Percentiles rank a stretch among this genome's conserved stretches.
Conservation (phyloP, 164 flowering plant genomes). For the Vitis amurensis region DNA sequence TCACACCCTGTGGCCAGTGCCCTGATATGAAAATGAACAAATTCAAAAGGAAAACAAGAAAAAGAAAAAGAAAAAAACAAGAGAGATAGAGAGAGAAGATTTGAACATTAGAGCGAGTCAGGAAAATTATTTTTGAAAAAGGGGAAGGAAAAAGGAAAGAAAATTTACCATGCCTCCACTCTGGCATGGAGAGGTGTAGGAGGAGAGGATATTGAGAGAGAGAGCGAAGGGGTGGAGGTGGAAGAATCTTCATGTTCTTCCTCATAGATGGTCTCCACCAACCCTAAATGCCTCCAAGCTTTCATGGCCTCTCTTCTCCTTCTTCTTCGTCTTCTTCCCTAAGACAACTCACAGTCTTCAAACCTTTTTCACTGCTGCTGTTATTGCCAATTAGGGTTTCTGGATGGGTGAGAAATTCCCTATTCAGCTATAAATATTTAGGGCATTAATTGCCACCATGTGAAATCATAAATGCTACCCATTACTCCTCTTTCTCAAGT, state of each 20-base stretch:
- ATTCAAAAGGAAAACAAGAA: too few relatives aligned
- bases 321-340: not conserved
- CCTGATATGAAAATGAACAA: slow-evolving; percentile 30
- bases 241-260: slow-evolving; percentile 49
- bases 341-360: not conserved
- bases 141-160: not conserved
- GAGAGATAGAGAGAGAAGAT: not conserved
- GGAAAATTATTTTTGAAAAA: too few relatives aligned
- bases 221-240: slow-evolving; percentile 26
- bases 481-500: not conserved
- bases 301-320: slow-evolving; percentile 23
- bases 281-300: slow-evolving; percentile 52
- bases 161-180: slow-evolving; percentile 46
- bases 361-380: not conserved
- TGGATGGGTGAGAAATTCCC: slow-evolving; percentile 5
- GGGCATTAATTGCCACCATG: slow-evolving; percentile 50
- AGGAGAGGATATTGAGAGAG: slow-evolving; percentile 31
- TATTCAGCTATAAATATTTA: slow-evolving; percentile 5
- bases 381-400: slow-evolving; percentile 8
- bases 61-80: not conserved
- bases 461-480: slow-evolving; percentile 52
- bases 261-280: slow-evolving; percentile 76
- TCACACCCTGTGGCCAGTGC: slow-evolving; percentile 31
- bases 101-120: not conserved
- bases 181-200: slow-evolving; percentile 37